Base-by-base conservation (phyloP, 208 protist species). In the Wallacemonas collosoma region DNA sequence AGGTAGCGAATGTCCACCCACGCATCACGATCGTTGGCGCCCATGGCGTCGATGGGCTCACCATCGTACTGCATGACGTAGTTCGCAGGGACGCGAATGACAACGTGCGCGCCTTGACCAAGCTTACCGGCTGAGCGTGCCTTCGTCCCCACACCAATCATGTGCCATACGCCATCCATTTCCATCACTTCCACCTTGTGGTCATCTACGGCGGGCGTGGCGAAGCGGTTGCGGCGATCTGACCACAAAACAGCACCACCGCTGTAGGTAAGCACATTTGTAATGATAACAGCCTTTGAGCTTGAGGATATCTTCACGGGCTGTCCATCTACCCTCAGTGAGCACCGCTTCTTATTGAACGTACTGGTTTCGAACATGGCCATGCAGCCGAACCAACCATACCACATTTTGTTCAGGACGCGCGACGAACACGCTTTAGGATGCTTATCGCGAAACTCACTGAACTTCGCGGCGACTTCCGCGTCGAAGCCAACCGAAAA, bases 401-500 rank as follows among this genome's bases (percentile, higher is more conserved):
- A 89, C 81, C 81, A 88, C 58, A 87, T 69, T 50, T 91, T 91
- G 64, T 88, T 91, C 38, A 78, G 26, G 9, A 72, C 51, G 11
- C 83, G 83, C n/a, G 68, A 77, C 9, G 56, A 71, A 71, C 80
- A 91, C 47, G 71, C 44, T 54, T 68, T 64, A 1, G 83, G 83
- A 47, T 84, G 68, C 17, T 87, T 75, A 51, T 86, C 17, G 36
- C 83, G 77, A 47, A 91, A 91, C 26, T 79, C 67, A 38, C 70
- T 77, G 61, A 89, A 91, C 41, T 82, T 64, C 14, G 72, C 55
- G 40, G 77, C 81, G 14, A 88, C 75, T 5, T 76, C 58, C 1
- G 87, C 87, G 68, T 91, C 87, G 62, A 91, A 89, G 64, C 87
- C 81, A 26, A 89, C 80, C 36, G 87, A 91, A 65, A 89, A 91